Evolutionary conservation across 2,329 filamentous ascomycete genomes (phyloP).

Genomic region (Bretziella fagacearum): DNA sequence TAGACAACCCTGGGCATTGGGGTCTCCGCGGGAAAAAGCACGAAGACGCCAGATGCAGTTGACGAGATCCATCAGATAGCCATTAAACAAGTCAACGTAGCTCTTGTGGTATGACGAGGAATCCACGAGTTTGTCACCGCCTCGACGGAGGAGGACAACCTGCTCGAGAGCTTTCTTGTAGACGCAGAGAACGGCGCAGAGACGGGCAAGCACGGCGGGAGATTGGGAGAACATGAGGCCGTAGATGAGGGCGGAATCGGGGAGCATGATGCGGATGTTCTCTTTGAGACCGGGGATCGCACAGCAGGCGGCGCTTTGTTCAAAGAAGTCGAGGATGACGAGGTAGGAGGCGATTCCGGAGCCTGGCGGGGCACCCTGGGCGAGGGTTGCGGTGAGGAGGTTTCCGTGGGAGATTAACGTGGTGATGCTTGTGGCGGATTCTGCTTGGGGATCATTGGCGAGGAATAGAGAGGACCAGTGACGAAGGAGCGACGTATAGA

Average conservation of each 20-base stretch:
- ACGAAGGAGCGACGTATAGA: conserved; percentile 51
- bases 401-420: conserved; percentile 33
- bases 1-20: conserved; percentile 42
- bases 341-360: conserved; percentile 28
- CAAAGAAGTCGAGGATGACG: conserved; percentile 53
- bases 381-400: conserved; percentile 39
- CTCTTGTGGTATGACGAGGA: conserved; percentile 36
- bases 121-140: conserved; percentile 28
- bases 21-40: conserved; percentile 48
- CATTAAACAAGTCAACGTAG: conserved; percentile 58
- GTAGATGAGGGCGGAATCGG: conserved; percentile 51
- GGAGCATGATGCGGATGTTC: conserved; percentile 49
- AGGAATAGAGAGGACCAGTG: conserved; percentile 37
- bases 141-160: conserved; percentile 1
- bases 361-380: conserved; percentile 32
- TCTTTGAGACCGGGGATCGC: conserved; percentile 31
- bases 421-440: conserved; percentile 19
- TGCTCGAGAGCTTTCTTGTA: conserved; percentile 62
- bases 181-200: conserved; percentile 49
- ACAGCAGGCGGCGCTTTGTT: conserved; percentile 41
- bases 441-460: conserved; percentile 20
- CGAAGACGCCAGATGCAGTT: conserved; percentile 66
- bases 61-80: conserved; percentile 72
- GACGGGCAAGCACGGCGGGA: conserved; percentile 45
- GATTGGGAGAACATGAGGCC: conserved; percentile 50